These are phyloP conservation scores for Rhodotorula sp. DNA, from an alignment of 1,284 basidiomycete genomes.

Conservation along the genomic window DNA sequence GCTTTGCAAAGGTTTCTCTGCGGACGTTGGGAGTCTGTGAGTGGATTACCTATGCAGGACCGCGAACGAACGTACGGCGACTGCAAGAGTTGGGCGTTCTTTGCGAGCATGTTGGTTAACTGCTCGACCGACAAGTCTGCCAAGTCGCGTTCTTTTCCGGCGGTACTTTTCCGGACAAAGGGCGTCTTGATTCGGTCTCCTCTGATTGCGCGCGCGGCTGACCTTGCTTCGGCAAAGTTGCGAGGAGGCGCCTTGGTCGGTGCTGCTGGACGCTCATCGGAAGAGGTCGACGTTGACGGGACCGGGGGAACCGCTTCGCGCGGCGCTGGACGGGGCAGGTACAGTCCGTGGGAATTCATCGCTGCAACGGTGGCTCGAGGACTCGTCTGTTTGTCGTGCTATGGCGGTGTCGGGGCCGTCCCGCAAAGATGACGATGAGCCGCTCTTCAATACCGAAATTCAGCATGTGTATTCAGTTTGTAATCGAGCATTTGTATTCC, in stretches of 20 bases:
- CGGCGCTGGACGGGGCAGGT: slow-evolving; percentile 9
- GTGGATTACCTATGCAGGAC: background rate
- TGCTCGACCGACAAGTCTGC: slow-evolving; percentile 16
- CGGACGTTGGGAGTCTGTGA: background rate
- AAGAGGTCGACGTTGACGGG: background rate
- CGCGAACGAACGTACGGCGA: slow-evolving; percentile 7
- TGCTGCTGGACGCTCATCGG: no score
- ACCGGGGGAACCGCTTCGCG: slow-evolving; percentile 2
- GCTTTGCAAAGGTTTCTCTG: slow-evolving; percentile 17
- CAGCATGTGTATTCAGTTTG: background rate
- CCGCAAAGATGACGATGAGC: background rate
- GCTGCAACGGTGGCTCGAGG: background rate
- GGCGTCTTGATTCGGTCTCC: slow-evolving; percentile 21
- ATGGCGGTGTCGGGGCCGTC: background rate
- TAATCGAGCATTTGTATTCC: no score
- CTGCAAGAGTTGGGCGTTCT: slow-evolving; percentile 24
- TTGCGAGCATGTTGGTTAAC: slow-evolving; percentile 19
- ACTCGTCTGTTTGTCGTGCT: background rate
- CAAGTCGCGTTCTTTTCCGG: slow-evolving; percentile 34
- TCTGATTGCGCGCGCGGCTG: slow-evolving; percentile 12
- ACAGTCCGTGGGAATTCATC: slow-evolving; percentile 17
- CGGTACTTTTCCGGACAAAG: slow-evolving; percentile 19
- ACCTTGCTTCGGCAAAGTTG: slow-evolving; percentile 11
- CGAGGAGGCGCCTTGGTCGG: slow-evolving; percentile 8
- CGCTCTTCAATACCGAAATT: background rate